Percentiles rank a stretch among this genome's conserved stretches.
These are phyloP conservation scores for Rhizopus arrhizus DNA, from an alignment of 371 early-diverging fungal genomes.

Conservation along the genomic window DNA sequence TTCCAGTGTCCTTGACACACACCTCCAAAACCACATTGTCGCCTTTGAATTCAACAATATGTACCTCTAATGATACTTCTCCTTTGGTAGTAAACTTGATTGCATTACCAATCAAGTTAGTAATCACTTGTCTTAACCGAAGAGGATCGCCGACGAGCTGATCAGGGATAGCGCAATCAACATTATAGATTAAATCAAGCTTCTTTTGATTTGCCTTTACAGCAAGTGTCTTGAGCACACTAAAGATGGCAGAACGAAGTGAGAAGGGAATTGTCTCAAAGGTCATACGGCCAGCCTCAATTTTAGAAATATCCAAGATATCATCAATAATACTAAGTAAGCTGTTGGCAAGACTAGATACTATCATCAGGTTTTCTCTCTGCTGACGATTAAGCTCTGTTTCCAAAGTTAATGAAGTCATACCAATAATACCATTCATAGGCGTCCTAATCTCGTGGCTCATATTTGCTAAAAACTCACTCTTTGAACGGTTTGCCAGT, in stretches of 20 bases:
- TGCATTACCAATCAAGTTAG: slow-evolving; percentile 86
- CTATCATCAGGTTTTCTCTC: slow-evolving; percentile 75
- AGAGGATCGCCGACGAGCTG: slow-evolving; percentile 77
- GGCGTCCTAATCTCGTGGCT: slow-evolving; percentile 79
- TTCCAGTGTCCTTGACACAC: slow-evolving; percentile 82
- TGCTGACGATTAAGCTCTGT: slow-evolving; percentile 74
- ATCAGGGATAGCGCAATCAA: slow-evolving; percentile 69
- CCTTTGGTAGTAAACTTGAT: slow-evolving; percentile 83
- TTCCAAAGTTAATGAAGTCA: slow-evolving; percentile 66
- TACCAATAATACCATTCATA: slow-evolving; percentile 80
- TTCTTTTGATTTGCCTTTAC: slow-evolving; percentile 73
- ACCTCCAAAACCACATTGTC: slow-evolving; percentile 59
- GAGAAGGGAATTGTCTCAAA: slow-evolving; percentile 71
- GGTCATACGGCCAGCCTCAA: slow-evolving; percentile 79
- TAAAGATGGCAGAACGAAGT: slow-evolving; percentile 66
- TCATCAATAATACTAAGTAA: slow-evolving; percentile 78
- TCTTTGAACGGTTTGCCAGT: slow-evolving; percentile 72
- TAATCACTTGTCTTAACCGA: slow-evolving; percentile 78
- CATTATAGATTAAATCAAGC: slow-evolving; percentile 61
- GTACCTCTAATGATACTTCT: slow-evolving; percentile 57
- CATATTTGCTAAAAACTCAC: slow-evolving; percentile 79
- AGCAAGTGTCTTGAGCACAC: slow-evolving; percentile 69
- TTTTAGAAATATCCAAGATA: slow-evolving; percentile 83
- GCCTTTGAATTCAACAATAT: slow-evolving; percentile 35
- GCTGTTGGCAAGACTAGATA: slow-evolving; percentile 67